These are phyloP conservation scores for Primulina huaijiensis DNA, from an alignment of 257 asterid genomes.

Conservation along the genomic window DNA sequence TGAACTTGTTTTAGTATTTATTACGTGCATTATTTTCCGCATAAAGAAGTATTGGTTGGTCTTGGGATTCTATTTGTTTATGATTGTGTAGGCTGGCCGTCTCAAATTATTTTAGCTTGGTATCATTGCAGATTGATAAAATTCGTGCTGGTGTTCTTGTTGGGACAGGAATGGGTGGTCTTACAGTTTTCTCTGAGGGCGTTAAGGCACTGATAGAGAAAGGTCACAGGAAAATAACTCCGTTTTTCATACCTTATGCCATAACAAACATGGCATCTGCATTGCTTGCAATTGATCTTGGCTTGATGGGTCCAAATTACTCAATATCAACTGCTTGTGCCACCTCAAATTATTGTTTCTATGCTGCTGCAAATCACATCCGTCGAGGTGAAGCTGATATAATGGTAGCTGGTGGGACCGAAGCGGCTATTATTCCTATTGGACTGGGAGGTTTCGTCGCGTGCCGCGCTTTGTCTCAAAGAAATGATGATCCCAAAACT, in stretches of 20 bases:
- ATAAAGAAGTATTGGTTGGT: too few relatives aligned
- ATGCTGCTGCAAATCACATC: constrained; percentile 95
- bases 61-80: background rate
- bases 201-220: constrained; percentile 80
- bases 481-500: constrained; percentile 84
- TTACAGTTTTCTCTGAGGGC: constrained; percentile 78
- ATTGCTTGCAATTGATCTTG: constrained; percentile 86
- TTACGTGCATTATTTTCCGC: too few relatives aligned
- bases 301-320: constrained; percentile 93
- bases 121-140: constrained; percentile 66
- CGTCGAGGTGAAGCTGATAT: constrained; percentile 96
- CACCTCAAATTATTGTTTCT: constrained; percentile 87
- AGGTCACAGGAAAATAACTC: constrained; percentile 79
- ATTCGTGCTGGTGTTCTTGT: constrained; percentile 81
- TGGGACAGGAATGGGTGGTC: constrained; percentile 98
- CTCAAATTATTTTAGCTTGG: constrained; percentile 17
- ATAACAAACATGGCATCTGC: constrained; percentile 96
- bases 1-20: background rate
- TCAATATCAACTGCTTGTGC: constrained; percentile 97
- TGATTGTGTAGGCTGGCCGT: background rate
- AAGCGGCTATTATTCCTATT: constrained; percentile 89
- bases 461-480: constrained; percentile 90
- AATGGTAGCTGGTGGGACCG: constrained; percentile 93
- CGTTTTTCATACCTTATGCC: constrained; percentile 89
- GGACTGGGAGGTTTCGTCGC: constrained; percentile 97